These are phyloP conservation scores for Aphanomyces invadans DNA, from an alignment of 352 stramenopile species.

Conservation along the genomic window DNA sequence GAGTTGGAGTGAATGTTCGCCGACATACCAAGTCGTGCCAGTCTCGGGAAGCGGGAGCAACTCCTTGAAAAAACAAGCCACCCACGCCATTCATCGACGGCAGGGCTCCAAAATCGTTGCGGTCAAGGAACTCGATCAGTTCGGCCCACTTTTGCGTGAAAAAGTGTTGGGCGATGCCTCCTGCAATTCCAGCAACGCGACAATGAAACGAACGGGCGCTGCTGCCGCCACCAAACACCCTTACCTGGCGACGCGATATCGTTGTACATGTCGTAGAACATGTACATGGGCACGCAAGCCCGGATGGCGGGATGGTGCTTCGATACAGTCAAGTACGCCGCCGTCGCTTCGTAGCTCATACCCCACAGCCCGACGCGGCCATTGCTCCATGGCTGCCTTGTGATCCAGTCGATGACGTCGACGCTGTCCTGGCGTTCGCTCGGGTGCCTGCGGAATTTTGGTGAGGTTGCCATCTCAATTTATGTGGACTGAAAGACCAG, in stretches of 20 bases:
- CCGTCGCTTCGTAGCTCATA: conserved; percentile 30
- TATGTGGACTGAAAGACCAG: conserved; percentile 20
- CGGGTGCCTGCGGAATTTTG: not conserved
- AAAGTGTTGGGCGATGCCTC: conserved; percentile 14
- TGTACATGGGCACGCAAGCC: conserved; percentile 23
- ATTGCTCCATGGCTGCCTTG: conserved; percentile 28
- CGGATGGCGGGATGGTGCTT: conserved; percentile 5
- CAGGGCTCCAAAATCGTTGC: not conserved
- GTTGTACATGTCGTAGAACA: conserved; percentile 23
- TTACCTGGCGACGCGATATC: conserved; percentile 15
- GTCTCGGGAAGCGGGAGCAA: not conserved
- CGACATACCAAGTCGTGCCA: not conserved
- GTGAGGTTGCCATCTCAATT: not conserved
- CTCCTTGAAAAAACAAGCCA: conserved; percentile 11
- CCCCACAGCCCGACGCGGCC: conserved; percentile 30
- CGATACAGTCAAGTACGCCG: conserved; percentile 26
- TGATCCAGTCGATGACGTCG: conserved; percentile 32
- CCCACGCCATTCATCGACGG: not conserved
- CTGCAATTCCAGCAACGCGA: not conserved
- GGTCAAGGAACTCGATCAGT: not conserved
- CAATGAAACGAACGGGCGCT: too few species aligned
- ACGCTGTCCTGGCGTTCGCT: conserved; percentile 24
- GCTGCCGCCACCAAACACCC: too few species aligned
- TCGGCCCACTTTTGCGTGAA: conserved; percentile 7
- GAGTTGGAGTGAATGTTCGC: not conserved